phyloP scores from a whole-genome alignment of 208 protist genomes.

The Acanthamoeba castellanii region DNA sequence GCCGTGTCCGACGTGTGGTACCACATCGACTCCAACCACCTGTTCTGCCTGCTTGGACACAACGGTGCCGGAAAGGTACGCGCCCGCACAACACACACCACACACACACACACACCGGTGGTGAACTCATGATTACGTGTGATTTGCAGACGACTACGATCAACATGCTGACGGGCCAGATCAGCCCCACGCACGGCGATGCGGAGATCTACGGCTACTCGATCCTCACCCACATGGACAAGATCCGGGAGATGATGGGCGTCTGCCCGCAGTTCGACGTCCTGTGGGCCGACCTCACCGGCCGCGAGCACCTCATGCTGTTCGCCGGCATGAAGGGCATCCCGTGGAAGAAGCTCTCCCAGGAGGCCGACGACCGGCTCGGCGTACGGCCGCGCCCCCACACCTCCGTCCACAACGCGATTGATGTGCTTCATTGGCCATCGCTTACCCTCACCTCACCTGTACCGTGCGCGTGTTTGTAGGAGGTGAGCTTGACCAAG shows the following conservation, averaged over 20 bases:
- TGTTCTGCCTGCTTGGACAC: slow-evolving; percentile 77
- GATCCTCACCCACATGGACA: slow-evolving; percentile 85
- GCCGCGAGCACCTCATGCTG: slow-evolving; percentile 93
- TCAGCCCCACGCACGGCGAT: slow-evolving; percentile 89
- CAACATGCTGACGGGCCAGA: slow-evolving; percentile 89
- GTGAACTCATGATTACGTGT: not conserved
- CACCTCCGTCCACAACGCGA: not conserved
- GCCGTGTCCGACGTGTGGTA: slow-evolving; percentile 73
- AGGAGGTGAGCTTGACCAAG: slow-evolving; percentile 69
- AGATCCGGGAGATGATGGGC: slow-evolving; percentile 92
- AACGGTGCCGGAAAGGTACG: slow-evolving; percentile 75
- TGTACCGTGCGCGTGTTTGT: not conserved
- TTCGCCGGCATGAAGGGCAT: slow-evolving; percentile 75
- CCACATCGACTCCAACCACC: slow-evolving; percentile 73
- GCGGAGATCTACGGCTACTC: slow-evolving; percentile 85
- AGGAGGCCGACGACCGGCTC: slow-evolving; percentile 18
- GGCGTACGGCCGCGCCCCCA: not conserved
- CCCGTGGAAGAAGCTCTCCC: slow-evolving; percentile 49
- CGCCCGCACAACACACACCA: not conserved
- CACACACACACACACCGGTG: not conserved
- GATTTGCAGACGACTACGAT: slow-evolving; percentile 82
- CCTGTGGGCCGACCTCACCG: slow-evolving; percentile 94
- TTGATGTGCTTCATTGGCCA: not conserved
- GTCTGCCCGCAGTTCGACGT: slow-evolving; percentile 98
- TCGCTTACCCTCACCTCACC: not conserved